phyloP scores from a whole-genome alignment of 2,329 filamentous ascomycete species.

The Orbilia javanica region DNA sequence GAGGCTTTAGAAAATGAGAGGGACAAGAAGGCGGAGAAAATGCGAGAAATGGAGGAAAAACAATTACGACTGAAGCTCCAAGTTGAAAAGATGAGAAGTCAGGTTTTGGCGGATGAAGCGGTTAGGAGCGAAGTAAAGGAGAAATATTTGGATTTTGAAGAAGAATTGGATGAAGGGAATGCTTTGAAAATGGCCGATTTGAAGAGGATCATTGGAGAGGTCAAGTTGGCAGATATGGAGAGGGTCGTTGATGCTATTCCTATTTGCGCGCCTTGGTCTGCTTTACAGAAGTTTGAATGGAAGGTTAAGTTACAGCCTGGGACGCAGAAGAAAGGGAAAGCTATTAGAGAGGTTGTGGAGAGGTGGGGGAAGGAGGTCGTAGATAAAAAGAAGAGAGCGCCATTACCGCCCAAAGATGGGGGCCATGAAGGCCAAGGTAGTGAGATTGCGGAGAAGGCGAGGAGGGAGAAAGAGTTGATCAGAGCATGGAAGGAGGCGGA shows the following conservation, averaged over 20 bases:
- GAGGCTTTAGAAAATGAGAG: slow-evolving; percentile 70
- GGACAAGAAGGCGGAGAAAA: slow-evolving; percentile 79
- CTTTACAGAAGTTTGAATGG: slow-evolving; percentile 82
- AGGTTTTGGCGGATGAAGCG: slow-evolving; percentile 70
- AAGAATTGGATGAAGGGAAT: slow-evolving; percentile 70
- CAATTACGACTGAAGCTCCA: slow-evolving; percentile 77
- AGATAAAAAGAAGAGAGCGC: slow-evolving; percentile 67
- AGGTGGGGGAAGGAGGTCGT: slow-evolving; percentile 78
- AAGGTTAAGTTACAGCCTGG: slow-evolving; percentile 95
- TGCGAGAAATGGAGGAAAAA: slow-evolving; percentile 79
- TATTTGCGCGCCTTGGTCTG: slow-evolving; percentile 75
- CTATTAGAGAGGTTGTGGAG: slow-evolving; percentile 87
- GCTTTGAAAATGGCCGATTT: slow-evolving; percentile 71
- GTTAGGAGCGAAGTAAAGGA: slow-evolving; percentile 73
- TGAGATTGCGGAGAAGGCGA: slow-evolving; percentile 39
- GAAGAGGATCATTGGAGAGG: slow-evolving; percentile 75
- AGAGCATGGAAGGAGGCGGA: slow-evolving; percentile 51
- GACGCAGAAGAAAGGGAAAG: slow-evolving; percentile 90
- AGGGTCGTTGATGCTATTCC: slow-evolving; percentile 72
- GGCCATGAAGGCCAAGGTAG: background rate
- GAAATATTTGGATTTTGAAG: slow-evolving; percentile 72
- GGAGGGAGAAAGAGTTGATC: slow-evolving; percentile 45
- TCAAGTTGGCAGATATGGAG: slow-evolving; percentile 28
- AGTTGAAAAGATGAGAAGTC: slow-evolving; percentile 72
- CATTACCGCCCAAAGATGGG: slow-evolving; percentile 6